These are phyloP conservation scores for Tolypocladium endophyticum DNA, from an alignment of 2,329 filamentous ascomycete genomes.

Conservation along the genomic window DNA sequence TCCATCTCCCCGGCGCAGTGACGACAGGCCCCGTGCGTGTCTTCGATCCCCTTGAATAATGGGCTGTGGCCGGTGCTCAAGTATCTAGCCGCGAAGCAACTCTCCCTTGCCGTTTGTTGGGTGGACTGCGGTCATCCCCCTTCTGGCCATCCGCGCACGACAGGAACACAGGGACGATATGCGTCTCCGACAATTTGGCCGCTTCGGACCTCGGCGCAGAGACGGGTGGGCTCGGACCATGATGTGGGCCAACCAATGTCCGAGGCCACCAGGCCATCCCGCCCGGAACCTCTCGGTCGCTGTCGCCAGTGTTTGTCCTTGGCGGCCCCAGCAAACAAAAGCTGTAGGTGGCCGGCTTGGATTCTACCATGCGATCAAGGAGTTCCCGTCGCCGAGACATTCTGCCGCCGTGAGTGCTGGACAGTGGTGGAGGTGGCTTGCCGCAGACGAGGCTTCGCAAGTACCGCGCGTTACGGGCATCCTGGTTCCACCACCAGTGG, in stretches of 20 bases:
- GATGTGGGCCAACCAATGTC: conserved; percentile 1
- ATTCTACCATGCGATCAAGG: neutral
- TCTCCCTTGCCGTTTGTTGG: neutral
- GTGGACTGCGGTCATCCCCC: neutral
- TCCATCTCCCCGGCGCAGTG: neutral
- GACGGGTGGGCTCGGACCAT: neutral
- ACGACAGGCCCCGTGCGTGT: neutral
- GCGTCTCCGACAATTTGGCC: neutral
- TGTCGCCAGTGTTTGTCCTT: neutral
- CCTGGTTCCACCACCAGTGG: neutral
- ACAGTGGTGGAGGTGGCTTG: neutral
- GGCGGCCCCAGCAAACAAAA: neutral
- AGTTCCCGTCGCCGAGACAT: neutral
- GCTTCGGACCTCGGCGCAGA: conserved; percentile 2
- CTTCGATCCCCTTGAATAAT: neutral
- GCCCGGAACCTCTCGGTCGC: neutral
- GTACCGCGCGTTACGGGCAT: neutral
- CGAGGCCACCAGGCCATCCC: neutral
- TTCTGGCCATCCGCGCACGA: neutral
- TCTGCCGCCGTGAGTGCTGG: neutral
- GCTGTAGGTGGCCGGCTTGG: neutral
- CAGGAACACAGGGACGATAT: neutral
- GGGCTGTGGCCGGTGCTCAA: neutral
- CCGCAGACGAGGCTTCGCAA: neutral
- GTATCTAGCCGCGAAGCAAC: neutral